Percentiles rank a stretch among this genome's conserved stretches.
These are phyloP conservation scores for Eutrema heterophyllum DNA, from an alignment of 345 rosid species.

Conservation along the genomic window DNA sequence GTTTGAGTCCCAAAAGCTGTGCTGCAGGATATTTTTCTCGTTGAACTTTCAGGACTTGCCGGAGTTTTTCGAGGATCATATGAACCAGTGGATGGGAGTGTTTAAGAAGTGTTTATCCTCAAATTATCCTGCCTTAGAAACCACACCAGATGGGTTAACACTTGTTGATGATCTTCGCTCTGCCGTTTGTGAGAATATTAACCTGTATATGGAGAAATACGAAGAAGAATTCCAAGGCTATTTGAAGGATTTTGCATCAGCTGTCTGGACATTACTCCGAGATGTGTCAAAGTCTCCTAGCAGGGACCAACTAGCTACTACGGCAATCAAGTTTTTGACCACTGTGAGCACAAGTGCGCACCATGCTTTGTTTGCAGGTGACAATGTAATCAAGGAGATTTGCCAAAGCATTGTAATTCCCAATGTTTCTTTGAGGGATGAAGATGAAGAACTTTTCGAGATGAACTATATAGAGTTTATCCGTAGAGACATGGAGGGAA, in stretches of 20 bases:
- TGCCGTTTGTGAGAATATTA: conserved; percentile 91
- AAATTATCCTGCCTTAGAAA: conserved; percentile 58
- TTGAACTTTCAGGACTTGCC: conserved; percentile 90
- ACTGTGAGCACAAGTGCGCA: conserved; percentile 93
- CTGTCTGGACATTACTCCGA: conserved; percentile 83
- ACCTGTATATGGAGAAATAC: conserved; percentile 89
- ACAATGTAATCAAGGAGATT: conserved; percentile 73
- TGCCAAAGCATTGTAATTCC: conserved; percentile 93
- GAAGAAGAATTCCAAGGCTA: conserved; percentile 85
- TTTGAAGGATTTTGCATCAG: conserved; percentile 67
- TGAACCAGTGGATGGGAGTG: conserved; percentile 90
- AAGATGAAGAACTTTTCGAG: conserved; percentile 96
- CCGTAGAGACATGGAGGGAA: conserved; percentile 99
- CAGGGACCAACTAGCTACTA: conserved; percentile 78
- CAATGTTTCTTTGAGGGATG: conserved; percentile 86
- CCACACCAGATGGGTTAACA: conserved; percentile 43
- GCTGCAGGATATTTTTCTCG: conserved; percentile 84
- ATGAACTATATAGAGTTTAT: conserved; percentile 95
- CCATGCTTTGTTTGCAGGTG: conserved; percentile 72
- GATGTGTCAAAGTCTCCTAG: conserved; percentile 65
- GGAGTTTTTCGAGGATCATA: conserved; percentile 94
- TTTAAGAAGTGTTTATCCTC: conserved; percentile 68
- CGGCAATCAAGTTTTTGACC: conserved; percentile 91
- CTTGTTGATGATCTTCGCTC: conserved; percentile 74
- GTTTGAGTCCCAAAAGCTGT: conserved; percentile 82